phyloP scores from a whole-genome alignment of 345 rosid genomes.

The Corchorus olitorius region DNA sequence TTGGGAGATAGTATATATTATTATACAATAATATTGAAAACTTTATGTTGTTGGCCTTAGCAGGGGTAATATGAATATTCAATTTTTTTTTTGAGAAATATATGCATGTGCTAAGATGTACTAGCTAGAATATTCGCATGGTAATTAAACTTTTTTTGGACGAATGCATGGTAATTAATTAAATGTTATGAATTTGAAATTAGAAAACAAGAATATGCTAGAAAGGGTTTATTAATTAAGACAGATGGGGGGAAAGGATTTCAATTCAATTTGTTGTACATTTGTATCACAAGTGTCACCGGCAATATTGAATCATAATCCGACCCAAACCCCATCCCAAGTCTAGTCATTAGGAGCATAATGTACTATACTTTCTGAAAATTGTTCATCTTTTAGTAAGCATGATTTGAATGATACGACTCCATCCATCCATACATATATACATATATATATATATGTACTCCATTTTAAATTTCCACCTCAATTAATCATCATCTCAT shows the following conservation, averaged over 20 bases:
- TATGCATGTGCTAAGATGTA: no score
- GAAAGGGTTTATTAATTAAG: not conserved
- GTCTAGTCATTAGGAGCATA: conserved; percentile 3
- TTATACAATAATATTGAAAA: no score
- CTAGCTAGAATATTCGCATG: no score
- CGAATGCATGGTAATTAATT: no score
- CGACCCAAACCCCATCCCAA: conserved; percentile 1
- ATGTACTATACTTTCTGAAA: not conserved
- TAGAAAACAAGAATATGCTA: not conserved
- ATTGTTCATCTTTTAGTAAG: not conserved
- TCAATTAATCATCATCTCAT: not conserved
- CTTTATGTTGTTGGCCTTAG: no score
- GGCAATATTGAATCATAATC: conserved; percentile 1
- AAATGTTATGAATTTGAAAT: no score
- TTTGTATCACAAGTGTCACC: conserved; percentile 1
- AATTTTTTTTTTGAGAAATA: no score
- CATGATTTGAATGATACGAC: conserved; percentile 1
- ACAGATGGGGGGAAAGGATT: not conserved
- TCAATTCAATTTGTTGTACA: not conserved
- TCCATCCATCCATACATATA: not conserved
- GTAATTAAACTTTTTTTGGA: no score
- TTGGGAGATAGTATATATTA: no score
- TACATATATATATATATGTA: no score
- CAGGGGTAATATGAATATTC: no score
- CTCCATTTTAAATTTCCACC: no score